These are phyloP conservation scores for Geotrichum europaeum DNA, from an alignment of 1,139 yeast species.

Conservation along the genomic window DNA sequence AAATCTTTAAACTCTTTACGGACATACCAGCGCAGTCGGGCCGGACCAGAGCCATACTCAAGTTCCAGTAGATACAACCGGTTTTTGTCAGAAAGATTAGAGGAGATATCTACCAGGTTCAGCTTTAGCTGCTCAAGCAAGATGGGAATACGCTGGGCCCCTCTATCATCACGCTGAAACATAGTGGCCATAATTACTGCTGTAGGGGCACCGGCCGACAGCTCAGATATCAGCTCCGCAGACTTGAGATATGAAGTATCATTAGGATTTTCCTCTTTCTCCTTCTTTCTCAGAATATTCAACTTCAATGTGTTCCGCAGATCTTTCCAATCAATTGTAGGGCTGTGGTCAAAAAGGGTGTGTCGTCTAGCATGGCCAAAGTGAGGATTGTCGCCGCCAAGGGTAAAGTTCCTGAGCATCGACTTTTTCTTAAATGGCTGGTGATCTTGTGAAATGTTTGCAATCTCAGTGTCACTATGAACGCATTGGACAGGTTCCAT, in stretches of 20 bases:
- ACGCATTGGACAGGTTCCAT: background rate
- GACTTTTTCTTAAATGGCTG: background rate
- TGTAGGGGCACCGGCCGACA: conserved; percentile 73
- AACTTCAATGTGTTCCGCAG: conserved; percentile 26
- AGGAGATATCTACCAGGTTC: conserved; percentile 50
- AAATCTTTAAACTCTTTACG: conserved; percentile 69
- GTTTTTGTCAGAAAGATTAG: conserved; percentile 39
- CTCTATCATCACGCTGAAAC: conserved; percentile 71
- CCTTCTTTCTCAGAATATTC: conserved; percentile 26
- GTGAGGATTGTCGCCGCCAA: background rate
- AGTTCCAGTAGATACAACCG: conserved; percentile 60
- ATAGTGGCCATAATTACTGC: conserved; percentile 70
- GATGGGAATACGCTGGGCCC: conserved; percentile 74
- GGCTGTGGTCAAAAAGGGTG: conserved; percentile 17
- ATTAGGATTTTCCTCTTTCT: conserved; percentile 25
- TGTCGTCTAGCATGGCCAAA: conserved; percentile 9
- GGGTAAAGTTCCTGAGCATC: background rate
- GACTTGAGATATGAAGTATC: conserved; percentile 44
- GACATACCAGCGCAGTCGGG: conserved; percentile 75
- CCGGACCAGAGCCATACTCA: conserved; percentile 85
- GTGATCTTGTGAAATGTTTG: background rate
- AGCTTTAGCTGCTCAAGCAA: conserved; percentile 67
- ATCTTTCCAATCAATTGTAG: conserved; percentile 26
- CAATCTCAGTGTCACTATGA: conserved; percentile 12
- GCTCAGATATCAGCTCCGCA: conserved; percentile 54